phyloP scores from a whole-genome alignment of 768 basidiomycete genomes.

The Phylloporus sp. region DNA sequence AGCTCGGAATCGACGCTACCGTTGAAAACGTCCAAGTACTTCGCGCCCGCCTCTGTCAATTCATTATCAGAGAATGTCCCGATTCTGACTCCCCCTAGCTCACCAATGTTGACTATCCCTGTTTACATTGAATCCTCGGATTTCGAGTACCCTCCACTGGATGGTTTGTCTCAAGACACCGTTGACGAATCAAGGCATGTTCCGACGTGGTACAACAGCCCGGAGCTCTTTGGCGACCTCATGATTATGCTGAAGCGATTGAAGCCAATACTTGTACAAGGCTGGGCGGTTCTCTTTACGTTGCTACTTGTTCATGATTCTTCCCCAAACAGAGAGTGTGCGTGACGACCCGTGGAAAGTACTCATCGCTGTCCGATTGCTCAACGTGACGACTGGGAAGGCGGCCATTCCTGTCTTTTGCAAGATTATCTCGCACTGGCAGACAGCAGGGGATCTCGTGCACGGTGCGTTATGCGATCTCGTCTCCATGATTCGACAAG shows the following conservation, averaged over 20 bases:
- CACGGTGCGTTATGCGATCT: conserved; percentile 38
- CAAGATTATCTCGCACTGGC: conserved; percentile 52
- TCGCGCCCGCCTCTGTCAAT: neutral
- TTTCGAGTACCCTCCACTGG: neutral
- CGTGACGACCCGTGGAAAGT: conserved; percentile 63
- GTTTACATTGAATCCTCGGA: conserved; percentile 5
- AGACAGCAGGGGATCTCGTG: conserved; percentile 49
- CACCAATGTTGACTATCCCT: conserved; percentile 3
- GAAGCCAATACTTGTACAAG: conserved; percentile 30
- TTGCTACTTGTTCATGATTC: neutral
- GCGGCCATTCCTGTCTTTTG: conserved; percentile 63
- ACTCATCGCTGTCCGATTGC: conserved; percentile 57
- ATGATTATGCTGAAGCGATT: conserved; percentile 25
- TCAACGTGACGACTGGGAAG: conserved; percentile 66
- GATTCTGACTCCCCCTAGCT: neutral
- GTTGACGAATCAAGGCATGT: neutral
- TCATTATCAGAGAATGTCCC: neutral
- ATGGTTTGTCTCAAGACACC: no score
- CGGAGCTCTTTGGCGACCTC: conserved; percentile 18
- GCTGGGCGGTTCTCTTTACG: conserved; percentile 10
- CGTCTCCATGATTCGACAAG: neutral
- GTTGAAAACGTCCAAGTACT: conserved; percentile 21
- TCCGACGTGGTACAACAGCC: neutral
- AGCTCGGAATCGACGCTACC: neutral
- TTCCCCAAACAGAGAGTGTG: conserved; percentile 38